A percentile compares a stretch with the other conserved stretches of the same genome.
These are phyloP conservation scores for Solanum aculeatissimum DNA, from an alignment of 305 asterid genomes.

Conservation along the genomic window DNA sequence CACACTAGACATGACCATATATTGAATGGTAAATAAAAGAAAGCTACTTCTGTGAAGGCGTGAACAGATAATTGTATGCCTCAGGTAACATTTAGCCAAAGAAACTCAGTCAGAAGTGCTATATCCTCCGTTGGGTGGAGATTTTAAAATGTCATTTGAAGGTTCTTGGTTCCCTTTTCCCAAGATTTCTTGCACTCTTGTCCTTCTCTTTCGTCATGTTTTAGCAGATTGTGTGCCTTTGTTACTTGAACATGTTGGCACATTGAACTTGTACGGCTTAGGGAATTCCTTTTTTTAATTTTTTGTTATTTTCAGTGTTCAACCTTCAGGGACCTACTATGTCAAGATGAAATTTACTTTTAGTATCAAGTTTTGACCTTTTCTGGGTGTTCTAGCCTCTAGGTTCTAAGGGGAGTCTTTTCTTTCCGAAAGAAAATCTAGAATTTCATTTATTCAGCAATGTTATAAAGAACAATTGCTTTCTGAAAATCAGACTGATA, in stretches of 20 bases:
- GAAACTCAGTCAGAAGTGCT: not conserved
- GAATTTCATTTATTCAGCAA: not conserved
- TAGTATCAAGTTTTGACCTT: not conserved
- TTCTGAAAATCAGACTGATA: not conserved
- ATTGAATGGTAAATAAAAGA: not conserved
- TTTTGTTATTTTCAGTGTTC: not conserved
- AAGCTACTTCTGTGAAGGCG: not conserved
- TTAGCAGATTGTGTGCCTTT: not conserved
- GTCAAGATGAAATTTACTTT: not conserved
- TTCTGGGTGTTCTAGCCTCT: not conserved
- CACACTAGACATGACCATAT: not conserved
- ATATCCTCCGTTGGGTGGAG: not conserved
- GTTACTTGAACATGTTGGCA: not conserved
- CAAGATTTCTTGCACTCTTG: not conserved
- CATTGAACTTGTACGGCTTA: not conserved
- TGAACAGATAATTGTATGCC: not conserved
- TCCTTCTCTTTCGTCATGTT: not conserved
- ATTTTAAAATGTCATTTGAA: not conserved
- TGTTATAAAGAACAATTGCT: not conserved
- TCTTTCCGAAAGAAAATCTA: not conserved
- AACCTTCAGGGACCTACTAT: not conserved
- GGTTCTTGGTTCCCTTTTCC: not conserved
- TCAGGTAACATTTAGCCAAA: not conserved
- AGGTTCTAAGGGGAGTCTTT: not conserved
- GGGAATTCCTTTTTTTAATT: not conserved